phyloP scores from a whole-genome alignment of 75 land plant genomes.

The Pinus albicaulis region DNA sequence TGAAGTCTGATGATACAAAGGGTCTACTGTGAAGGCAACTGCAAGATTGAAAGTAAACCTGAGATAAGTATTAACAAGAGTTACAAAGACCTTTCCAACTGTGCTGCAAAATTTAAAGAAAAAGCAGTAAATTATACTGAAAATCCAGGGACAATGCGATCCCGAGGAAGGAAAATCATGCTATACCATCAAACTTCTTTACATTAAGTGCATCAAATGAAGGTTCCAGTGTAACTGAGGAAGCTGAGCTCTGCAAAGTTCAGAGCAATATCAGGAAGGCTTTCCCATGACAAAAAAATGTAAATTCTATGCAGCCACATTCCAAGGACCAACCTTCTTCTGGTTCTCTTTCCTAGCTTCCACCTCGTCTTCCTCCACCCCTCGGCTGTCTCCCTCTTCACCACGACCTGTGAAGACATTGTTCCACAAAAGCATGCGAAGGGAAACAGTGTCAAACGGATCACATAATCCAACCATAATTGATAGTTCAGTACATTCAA shows the following conservation, averaged over 20 bases:
- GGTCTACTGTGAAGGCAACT: constrained; percentile 96
- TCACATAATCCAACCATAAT: background rate
- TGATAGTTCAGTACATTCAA: background rate
- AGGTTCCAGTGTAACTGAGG: constrained; percentile 74
- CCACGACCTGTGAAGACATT: background rate
- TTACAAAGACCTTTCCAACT: background rate
- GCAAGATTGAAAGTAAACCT: constrained; percentile 5
- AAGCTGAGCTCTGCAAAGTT: constrained; percentile 52
- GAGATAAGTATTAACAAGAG: background rate
- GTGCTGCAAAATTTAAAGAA: background rate
- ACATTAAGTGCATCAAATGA: constrained; percentile 89
- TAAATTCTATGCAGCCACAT: background rate
- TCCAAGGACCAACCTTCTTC: constrained; percentile 43
- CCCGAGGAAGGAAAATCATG: background rate
- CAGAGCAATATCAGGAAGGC: background rate
- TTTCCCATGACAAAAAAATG: background rate
- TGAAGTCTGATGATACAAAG: constrained; percentile 95
- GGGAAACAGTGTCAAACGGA: background rate
- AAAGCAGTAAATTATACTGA: background rate
- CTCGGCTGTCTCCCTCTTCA: background rate
- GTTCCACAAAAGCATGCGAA: constrained; percentile 6
- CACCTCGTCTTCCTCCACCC: constrained; percentile 15
- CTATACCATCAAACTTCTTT: constrained; percentile 93
- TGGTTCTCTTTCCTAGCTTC: constrained; percentile 41
- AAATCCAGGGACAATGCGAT: background rate